Evolutionary conservation across 2,329 filamentous ascomycete species (phyloP).

Genomic region (Endocalyx cinctus): DNA sequence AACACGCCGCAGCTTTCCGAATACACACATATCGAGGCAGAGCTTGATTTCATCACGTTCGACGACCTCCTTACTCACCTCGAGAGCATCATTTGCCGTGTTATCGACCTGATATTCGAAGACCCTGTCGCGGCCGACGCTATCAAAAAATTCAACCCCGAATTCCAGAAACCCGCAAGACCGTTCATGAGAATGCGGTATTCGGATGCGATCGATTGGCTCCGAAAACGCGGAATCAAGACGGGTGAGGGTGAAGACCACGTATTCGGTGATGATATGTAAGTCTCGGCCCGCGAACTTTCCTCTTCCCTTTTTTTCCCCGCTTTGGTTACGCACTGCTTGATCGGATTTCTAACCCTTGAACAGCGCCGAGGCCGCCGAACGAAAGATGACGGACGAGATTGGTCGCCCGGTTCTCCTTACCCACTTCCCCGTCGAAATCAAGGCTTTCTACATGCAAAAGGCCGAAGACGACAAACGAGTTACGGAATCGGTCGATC

Average conservation of each 20-base stretch:
- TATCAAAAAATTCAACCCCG: constrained; percentile 85
- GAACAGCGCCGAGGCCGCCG: constrained; percentile 92
- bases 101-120: constrained; percentile 71
- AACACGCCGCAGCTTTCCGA: too few relatives aligned
- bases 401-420: constrained; percentile 95
- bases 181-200: constrained; percentile 97
- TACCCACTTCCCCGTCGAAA: constrained; percentile 93
- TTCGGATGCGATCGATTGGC: constrained; percentile 89
- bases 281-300: too few relatives aligned
- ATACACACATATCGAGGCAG: constrained; percentile 95
- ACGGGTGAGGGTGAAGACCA: constrained; percentile 93
- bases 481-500: constrained; percentile 90
- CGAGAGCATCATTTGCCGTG: constrained; percentile 80
- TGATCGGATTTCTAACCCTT: too few relatives aligned
- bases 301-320: too few relatives aligned
- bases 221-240: constrained; percentile 80
- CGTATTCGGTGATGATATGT: constrained; percentile 95
- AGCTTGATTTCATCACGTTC: constrained; percentile 94
- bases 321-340: too few relatives aligned
- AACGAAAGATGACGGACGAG: constrained; percentile 93
- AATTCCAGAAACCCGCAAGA: constrained; percentile 73
- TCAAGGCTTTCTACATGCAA: constrained; percentile 99
- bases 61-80: constrained; percentile 82
- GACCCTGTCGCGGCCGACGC: constrained; percentile 68
- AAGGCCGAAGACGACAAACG: constrained; percentile 72